These are phyloP conservation scores for Phytopythium boreale DNA, from an alignment of 352 stramenopile species.

Conservation along the genomic window DNA sequence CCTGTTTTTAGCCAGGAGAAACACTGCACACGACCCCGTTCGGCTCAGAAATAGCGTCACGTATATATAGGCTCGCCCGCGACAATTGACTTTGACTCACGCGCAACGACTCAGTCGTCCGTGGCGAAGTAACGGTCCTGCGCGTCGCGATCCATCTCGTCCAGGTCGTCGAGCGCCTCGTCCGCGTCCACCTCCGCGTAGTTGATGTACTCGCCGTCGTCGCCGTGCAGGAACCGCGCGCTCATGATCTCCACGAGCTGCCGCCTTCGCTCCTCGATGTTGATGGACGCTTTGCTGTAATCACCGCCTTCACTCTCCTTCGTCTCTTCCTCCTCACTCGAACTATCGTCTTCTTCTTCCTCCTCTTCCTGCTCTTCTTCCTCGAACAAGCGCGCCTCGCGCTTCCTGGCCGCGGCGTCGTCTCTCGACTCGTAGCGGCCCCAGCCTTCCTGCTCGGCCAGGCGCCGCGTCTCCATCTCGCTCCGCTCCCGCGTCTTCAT, in stretches of 20 bases:
- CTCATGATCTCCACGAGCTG: slow-evolving; percentile 76
- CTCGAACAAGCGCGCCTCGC: slow-evolving; percentile 29
- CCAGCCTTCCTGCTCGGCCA: slow-evolving; percentile 64
- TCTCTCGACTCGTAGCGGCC: slow-evolving; percentile 31
- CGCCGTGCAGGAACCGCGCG: slow-evolving; percentile 62
- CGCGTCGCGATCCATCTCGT: slow-evolving; percentile 69
- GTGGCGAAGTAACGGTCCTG: slow-evolving; percentile 75
- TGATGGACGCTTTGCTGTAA: slow-evolving; percentile 7
- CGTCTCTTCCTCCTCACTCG: slow-evolving; percentile 30
- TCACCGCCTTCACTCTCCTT: slow-evolving; percentile 24
- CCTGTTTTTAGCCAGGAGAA: not conserved
- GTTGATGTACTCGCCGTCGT: slow-evolving; percentile 54
- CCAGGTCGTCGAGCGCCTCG: slow-evolving; percentile 58
- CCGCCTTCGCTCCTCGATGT: slow-evolving; percentile 41
- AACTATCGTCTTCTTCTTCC: slow-evolving; percentile 28
- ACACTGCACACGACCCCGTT: not conserved
- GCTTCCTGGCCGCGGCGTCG: slow-evolving; percentile 34
- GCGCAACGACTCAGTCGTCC: slow-evolving; percentile 14
- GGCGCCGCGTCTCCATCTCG: slow-evolving; percentile 60
- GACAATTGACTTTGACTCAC: not conserved
- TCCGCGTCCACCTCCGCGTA: slow-evolving; percentile 67
- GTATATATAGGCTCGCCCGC: not conserved
- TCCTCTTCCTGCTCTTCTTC: slow-evolving; percentile 39
- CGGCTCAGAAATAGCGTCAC: not conserved
- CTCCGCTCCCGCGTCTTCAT: slow-evolving; percentile 63